Conservation (phyloP, 176 grass and related monocot species). For the Leersia perrieri region DNA sequence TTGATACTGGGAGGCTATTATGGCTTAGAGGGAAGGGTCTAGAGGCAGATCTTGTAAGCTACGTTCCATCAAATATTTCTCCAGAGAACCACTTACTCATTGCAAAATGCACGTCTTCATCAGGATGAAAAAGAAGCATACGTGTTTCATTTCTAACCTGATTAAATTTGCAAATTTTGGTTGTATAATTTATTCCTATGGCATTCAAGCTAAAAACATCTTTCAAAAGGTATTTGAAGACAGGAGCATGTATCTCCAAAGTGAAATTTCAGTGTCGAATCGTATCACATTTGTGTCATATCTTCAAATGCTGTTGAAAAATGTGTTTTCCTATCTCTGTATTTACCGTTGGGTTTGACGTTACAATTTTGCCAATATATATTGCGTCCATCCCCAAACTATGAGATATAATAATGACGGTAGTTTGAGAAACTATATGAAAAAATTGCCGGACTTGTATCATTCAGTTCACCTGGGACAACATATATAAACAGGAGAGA, state of each 20-base stretch:
- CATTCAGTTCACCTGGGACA: neutral
- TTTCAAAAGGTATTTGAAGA: too few species aligned
- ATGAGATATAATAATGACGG: neutral
- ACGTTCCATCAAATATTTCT: conserved; percentile 64
- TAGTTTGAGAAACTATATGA: neutral
- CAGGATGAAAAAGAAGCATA: neutral
- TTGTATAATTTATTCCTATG: neutral
- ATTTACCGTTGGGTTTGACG: neutral
- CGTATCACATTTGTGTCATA: neutral
- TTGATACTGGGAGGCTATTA: conserved; percentile 53
- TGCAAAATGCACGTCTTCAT: conserved; percentile 40
- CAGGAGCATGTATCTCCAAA: neutral
- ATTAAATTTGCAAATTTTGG: neutral
- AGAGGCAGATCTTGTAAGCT: conserved; percentile 64
- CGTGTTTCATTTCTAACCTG: conserved; percentile 7
- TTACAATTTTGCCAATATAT: neutral
- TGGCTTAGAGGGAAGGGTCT: conserved; percentile 62
- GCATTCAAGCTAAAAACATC: neutral
- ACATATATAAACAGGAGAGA: neutral
- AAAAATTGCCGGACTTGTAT: neutral
- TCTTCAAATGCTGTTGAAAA: neutral
- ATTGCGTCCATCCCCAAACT: neutral
- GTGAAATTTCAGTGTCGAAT: neutral
- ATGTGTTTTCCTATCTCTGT: neutral
- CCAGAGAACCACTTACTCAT: conserved; percentile 82